Evolutionary conservation across 2,329 filamentous ascomycete species (phyloP), one percentile per base, ranked within the genome.

Genomic region (Periconia sp.): DNA sequence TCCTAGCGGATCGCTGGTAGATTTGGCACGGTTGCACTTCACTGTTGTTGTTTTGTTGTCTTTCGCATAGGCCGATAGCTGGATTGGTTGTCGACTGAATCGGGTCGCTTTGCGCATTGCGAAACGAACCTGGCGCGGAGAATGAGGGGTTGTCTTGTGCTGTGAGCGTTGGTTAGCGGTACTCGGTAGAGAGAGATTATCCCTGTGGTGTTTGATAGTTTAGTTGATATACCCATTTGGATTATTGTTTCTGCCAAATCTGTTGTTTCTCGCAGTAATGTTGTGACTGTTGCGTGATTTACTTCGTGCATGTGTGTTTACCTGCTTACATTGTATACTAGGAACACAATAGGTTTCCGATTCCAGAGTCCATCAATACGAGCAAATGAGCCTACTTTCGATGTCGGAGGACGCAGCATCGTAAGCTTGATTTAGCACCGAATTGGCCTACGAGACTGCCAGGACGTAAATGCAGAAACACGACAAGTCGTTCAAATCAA

Each of bases 201-300:
- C 30, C 15, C 23, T 19, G 14, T 23, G 41, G 23, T 42, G 30
- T 50, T 10, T 35, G 23, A 44, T 19, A 41, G 42, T 19, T 44
- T 23, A 33, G 45, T 51, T 41, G 45, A 51, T 47, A 45, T 47
- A 51, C 43, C 43, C 49, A 51, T 51, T 31, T 51, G 49, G 49
- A 51, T 45, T 51, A 8, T 31, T 46, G 44, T 23, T 23, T 27
- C 8, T 23, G 15, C 42, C 15, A 6, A 44, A 42, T 17, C 7
- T 42, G 7, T n/a, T 44, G 17, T 15, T 20, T 6, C 27, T 23
- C 27, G 6, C 23, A 27, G 8, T 27, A 8, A 3, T 27, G 23
- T 8, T 27, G 23, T 27, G 8, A 27, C 27, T 44, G 2, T 7
- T 19, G 27, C 18, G 17, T 43, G 11, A 14, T 11, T 17, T 5